Evolutionary conservation across 495 filamentous ascomycete species (phyloP), one percentile per base, ranked within the genome.

Genomic region (Aspergillus campestris): DNA sequence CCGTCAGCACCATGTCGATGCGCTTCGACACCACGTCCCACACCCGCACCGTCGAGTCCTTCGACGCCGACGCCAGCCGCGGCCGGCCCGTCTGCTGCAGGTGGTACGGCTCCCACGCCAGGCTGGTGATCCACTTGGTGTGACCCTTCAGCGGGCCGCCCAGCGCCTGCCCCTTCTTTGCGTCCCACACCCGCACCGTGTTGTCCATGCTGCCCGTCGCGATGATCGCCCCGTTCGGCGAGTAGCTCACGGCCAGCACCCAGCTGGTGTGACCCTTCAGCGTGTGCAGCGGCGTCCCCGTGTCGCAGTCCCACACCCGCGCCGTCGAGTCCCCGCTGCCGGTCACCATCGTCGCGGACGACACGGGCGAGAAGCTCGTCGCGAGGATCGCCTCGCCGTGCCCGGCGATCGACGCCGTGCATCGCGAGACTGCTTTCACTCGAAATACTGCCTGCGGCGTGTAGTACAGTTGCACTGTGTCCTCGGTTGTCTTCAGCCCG

Each of bases 201-300:
- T 89, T 94, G 55, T 97, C 94, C 83, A 92, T 94, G 55, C 85
- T 86, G 10, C 92, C 94, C 3, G 91, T 97, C 8, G 89, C 94
- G 40, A 99, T 77, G 41, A 81, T 77, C 9, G 74, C 72, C 11
- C 82, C 86, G 57, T 94, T 87, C 7, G 87, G 91, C 29, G 84
- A 89, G 80, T 85, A 99, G 46, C 74, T 78, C 10, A 94, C 84
- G 2, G 81, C 86, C 51, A 99, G 68, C 7, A 99, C 90, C 91
- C 90, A 97, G 48, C 84, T 84, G 10, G 85, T 87, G 62, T 97
- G 94, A 9, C 92, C 92, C 60, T 94, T 94, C 15, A 99, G 64
- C 2, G 90, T 96, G 59, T 85, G 77, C 43, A 88, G 68, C 0
- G 94, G 89, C 0, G 91, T 97, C 36, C 90, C 90, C 0, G 87